Base-by-base conservation (phyloP, 179 eudicot genomes). In the Beta macrorhiza region DNA sequence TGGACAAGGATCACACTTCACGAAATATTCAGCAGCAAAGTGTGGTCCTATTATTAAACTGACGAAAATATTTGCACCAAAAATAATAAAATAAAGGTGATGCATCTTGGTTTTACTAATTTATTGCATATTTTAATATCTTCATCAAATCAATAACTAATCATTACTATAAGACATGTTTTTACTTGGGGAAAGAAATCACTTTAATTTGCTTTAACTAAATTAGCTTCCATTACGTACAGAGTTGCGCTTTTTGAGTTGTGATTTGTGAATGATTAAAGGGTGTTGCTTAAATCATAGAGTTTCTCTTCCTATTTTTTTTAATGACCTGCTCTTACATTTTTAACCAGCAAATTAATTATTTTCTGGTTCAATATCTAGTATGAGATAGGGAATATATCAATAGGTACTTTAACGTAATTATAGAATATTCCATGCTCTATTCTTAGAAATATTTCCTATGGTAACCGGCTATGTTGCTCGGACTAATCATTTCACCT, bases 11-110 rank as follows among this genome's bases (percentile, higher is more conserved):
- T 59, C 78, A 74, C 83, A 20, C 9, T 74, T 80, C 53, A 73
- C 83, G 78, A 80, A 74, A 80, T 80, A 80, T 80, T 80, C 83
- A 74, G 49, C 44, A 61, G 77, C 29, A 29, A 67, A 67, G 15
- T 32, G 45, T 67, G 72, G 73, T 69, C 52, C 7, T 25, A 65
- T 29, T 65, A 9, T 29, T 53, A 79, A 79, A 72, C 77, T 79
- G 77, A 79, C 77, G 70, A 79, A 22, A 45, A 59, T 79, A 57
- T 72, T 37, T 37, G 4, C 42, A 37, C 42, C 42, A 37, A 37
- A 37, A 37, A 37, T 29, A 29, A 29, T 29, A 37, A 37, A 37
- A 37, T 2, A 37, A 37, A 37, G 4, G 42, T 37, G 42, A 52
- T 73, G 71, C 65, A 62, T 77, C 20, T 80, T 74, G 72, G 73